Evolutionary conservation across 2,329 filamentous ascomycete species (phyloP), one percentile per base, ranked within the genome.

Genomic region (Aspergillus fijiensis): DNA sequence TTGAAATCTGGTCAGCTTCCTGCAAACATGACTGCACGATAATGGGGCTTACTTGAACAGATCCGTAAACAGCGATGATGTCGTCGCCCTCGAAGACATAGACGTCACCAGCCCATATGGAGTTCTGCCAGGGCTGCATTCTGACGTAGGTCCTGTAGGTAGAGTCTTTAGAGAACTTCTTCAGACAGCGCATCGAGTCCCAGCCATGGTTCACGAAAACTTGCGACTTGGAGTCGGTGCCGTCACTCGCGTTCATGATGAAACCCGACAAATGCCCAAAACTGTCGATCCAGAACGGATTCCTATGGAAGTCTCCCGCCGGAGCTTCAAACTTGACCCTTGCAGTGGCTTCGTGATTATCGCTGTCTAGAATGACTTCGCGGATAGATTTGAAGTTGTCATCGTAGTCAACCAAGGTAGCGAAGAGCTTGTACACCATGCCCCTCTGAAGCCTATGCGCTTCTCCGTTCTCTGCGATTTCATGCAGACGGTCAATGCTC

Each of bases 381-480:
- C 83, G 78, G 76, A 86, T 86, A 53, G 82, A 83, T 57, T 82
- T 80, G 72, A 84, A 86, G 67, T 81, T 83, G 59, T 80, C 77
- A 59, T 82, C 80, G 65, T 86, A 86, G 53, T 81, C 81, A 42
- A 86, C 84, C 33, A 86, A 76, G 56, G 82, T 79, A 69, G 82
- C 82, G 77, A 86, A 86, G 55, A 89, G 82, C 77, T 92, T 93
- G 82, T 95, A 95, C 14, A 89, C 88, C 78, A 92, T 85, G 35
- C 89, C 89, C 27, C 89, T 86, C 53, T 89, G 85, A 63, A 92
- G 84, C 76, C 90, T 89, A 72, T 89, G 89, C 29, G 89, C 88
- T 58, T 84, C 83, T 45, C 89, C 89, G 35, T 80, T 82, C 67
- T 84, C 78, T 58, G 89, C 87, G 60, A 86, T 88, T 63, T 84